Conservation (phyloP, 345 rosid genomes). For the Salix viminalis region DNA sequence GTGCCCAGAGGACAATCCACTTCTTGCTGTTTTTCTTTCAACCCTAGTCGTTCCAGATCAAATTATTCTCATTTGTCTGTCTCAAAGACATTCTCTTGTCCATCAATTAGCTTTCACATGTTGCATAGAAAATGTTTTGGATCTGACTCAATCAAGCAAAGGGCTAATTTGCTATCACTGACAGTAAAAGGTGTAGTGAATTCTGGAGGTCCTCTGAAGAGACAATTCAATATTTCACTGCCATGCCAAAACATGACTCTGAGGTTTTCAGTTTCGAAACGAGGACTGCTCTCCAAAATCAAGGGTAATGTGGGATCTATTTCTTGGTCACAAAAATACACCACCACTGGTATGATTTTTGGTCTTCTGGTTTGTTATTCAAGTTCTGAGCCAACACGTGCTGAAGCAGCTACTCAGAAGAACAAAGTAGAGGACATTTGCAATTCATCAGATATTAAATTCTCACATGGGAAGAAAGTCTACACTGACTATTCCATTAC, state of each 20-base stretch:
- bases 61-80: constrained; percentile 36
- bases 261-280: constrained; percentile 46
- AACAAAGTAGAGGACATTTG: constrained; percentile 28
- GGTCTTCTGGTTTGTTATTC: constrained; percentile 71
- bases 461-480: constrained; percentile 67
- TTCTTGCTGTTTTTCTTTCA: constrained; percentile 31
- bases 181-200: constrained; percentile 34
- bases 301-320: constrained; percentile 38
- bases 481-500: constrained; percentile 72
- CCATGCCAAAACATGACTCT: constrained; percentile 30
- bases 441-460: constrained; percentile 29
- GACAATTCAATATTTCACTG: constrained; percentile 48
- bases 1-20: constrained; percentile 36
- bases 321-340: constrained; percentile 43
- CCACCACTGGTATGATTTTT: constrained; percentile 46
- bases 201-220: constrained; percentile 28
- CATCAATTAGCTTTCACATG: constrained; percentile 20
- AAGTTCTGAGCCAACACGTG: constrained; percentile 47
- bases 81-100: constrained; percentile 38
- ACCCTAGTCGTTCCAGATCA: constrained; percentile 27
- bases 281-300: constrained; percentile 34
- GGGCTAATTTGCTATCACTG: constrained; percentile 29
- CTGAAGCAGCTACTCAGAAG: constrained; percentile 50
- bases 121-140: constrained; percentile 28
- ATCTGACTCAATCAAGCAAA: constrained; percentile 24